Evolutionary conservation across 1,139 yeast genomes (phyloP).

Genomic region (Candida anutae): DNA sequence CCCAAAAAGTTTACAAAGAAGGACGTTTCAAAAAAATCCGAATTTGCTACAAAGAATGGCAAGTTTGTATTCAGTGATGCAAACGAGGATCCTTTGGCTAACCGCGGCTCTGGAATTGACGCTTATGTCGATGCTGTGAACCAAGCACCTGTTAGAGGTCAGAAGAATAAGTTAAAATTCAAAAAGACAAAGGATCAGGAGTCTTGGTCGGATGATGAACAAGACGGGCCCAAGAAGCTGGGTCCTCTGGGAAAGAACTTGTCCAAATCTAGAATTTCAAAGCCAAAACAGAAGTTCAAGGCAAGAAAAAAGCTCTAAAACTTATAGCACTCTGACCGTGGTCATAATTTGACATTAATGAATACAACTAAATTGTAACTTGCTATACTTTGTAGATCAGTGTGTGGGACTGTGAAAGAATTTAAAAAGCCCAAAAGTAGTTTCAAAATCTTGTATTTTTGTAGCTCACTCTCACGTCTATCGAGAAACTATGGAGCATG

Average conservation of each 20-base stretch:
- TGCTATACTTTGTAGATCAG: too few relatives aligned
- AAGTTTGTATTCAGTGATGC: constrained; percentile 41
- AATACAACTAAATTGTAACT: too few relatives aligned
- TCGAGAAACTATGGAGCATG: too few relatives aligned
- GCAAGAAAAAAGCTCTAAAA: constrained; percentile 52
- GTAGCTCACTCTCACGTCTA: too few relatives aligned
- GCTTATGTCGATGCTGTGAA: constrained; percentile 92
- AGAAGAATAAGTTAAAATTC: constrained; percentile 81
- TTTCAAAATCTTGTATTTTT: too few relatives aligned
- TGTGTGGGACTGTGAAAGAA: too few relatives aligned
- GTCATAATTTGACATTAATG: too few relatives aligned
- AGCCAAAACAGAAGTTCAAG: constrained; percentile 45
- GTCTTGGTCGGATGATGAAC: constrained; percentile 47
- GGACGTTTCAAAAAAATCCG: constrained; percentile 38
- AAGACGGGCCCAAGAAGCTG: constrained; percentile 8
- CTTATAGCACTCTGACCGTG: too few relatives aligned
- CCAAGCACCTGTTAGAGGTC: constrained; percentile 91
- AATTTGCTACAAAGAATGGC: constrained; percentile 48
- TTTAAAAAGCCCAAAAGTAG: too few relatives aligned
- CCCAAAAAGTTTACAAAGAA: constrained; percentile 52
- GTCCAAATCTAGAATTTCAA: constrained; percentile 21
- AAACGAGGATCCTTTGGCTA: constrained; percentile 47
- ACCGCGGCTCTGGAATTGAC: constrained; percentile 55
- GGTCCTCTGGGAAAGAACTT: constrained; percentile 7
- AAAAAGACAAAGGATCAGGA: constrained; percentile 54